phyloP scores from a whole-genome alignment of 2,329 filamentous ascomycete genomes.

The Fusarium redolens region DNA sequence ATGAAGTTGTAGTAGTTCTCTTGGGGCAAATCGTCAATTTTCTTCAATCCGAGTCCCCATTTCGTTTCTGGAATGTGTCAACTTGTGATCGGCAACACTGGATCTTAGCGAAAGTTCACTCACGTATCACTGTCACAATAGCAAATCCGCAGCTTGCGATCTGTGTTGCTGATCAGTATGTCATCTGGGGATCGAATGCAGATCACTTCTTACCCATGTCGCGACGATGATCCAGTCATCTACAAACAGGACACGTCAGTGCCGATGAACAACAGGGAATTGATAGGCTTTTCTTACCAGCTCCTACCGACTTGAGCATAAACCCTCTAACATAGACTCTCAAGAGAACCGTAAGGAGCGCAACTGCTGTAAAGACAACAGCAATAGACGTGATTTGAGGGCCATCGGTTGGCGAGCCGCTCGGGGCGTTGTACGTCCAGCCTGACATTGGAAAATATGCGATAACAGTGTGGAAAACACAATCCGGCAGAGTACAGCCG shows the following conservation, averaged over 20 bases:
- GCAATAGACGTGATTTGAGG: constrained; percentile 20
- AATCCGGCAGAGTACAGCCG: neutral
- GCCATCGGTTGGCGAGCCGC: constrained; percentile 20
- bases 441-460: constrained; percentile 16
- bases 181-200: neutral
- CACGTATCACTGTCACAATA: constrained; percentile 51
- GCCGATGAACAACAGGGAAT: neutral
- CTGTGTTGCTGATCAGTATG: constrained; percentile 25
- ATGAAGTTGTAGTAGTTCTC: constrained; percentile 53
- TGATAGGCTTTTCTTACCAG: constrained; percentile 1
- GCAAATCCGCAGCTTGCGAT: constrained; percentile 51
- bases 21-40: constrained; percentile 51
- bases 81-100: neutral
- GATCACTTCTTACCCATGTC: constrained; percentile 23
- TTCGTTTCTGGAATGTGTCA: constrained; percentile 51
- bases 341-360: constrained; percentile 7
- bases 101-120: constrained; percentile 15
- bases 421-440: constrained; percentile 28
- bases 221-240: constrained; percentile 37
- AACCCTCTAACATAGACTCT: constrained; percentile 23
- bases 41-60: constrained; percentile 55
- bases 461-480: neutral
- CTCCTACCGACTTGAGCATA: constrained; percentile 30
- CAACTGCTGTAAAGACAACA: constrained; percentile 14
- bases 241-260: neutral